Evolutionary conservation across 805 yeast genomes (phyloP), one percentile per base, ranked within the genome.

Genomic region (Cyberlindnera samutprakarnensis): DNA sequence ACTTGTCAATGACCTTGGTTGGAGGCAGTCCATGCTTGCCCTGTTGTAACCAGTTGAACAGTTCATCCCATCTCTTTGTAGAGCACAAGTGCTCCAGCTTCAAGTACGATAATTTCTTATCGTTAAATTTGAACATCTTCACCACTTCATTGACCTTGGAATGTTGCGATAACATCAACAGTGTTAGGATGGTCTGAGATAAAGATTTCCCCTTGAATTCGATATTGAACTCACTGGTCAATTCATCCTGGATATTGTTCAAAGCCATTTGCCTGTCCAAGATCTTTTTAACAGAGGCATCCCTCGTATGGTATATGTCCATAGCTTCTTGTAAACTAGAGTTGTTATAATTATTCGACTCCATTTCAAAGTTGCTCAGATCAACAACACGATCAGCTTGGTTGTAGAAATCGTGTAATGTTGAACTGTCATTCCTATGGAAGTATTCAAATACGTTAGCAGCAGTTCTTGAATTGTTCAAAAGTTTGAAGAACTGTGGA

Each of bases 401-500:
- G 41, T 75, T 72, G 42, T 66, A 75, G 42, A 65, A 78, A 41
- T 75, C 79, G 37, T 60, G 61, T 4, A 77, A 53, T 11, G 68
- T 46, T 14, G 61, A 62, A 2, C 42, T 36, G 31, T 69, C 63
- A 17, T 49, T 23, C 21, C 47, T 43, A 41, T 64, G 46, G 50
- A 58, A 41, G 38, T 53, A 58, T 17, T 43, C 54, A 56, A 35
- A 62, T 29, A 39, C 50, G 44, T 39, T 57, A 26, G 43, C 30
- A 30, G 73, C 69, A 33, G 60, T 42, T 25, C 63, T 53, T 42
- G 60, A 57, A 36, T 64, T 61, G 42, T 72, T 75, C 28, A 90
- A 51, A 4, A 81, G 43, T 40, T 78, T 75, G 56, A 80, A 80
- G 39, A 90, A 78, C 30, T 78, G 81, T 0, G 92, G 75, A 2